Evolutionary conservation across 2,329 filamentous ascomycete species (phyloP), one percentile per base, ranked within the genome.

Genomic region (Aspergillus awamori): DNA sequence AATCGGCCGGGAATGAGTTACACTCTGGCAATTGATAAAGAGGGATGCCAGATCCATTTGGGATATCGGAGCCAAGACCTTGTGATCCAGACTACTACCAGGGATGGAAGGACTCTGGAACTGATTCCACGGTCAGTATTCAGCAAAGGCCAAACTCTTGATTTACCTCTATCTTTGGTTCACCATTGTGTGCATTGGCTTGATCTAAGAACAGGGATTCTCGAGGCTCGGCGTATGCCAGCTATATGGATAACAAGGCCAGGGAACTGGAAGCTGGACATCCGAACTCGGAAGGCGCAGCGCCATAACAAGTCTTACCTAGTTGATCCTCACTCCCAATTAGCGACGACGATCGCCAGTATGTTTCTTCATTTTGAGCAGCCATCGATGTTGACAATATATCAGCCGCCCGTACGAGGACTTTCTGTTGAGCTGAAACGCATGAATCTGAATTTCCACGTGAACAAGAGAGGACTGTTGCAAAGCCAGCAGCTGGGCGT

Each of bases 361-460:
- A 80, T 85, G 0, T 87, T 89, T 52, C 20, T 67, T 0, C 67
- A 74, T 0, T 89, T 88, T 43, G 85, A 86, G 62, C 47, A 74
- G 1, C 68, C 71, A 0, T 66, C 66, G 0, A 64, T 80, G 2
- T 70, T 88, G 26, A 79, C 77, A 0, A 73, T 86, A 0, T 84
- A 69, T 36, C 83, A 87, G 58, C 79, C 82, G 0, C 4, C 8
- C 0, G 38, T 13, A 0, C 57, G 65, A 0, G 38, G 52, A 0
- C 59, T 88, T 0, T 71, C 67, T 0, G 79, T 88, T 0, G 82
- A 87, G 24, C 64, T 88, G 22, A 79, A 79, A 49, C 79, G 82
- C 1, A 67, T 87, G 1, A 80, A 87, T 48, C 71, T 89, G 0
- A 73, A 68, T 0, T 89, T 89, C 64, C 61, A 41, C 1, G 83